Base-by-base conservation (phyloP, 352 stramenopile species). In the Lagenidium sp. region DNA sequence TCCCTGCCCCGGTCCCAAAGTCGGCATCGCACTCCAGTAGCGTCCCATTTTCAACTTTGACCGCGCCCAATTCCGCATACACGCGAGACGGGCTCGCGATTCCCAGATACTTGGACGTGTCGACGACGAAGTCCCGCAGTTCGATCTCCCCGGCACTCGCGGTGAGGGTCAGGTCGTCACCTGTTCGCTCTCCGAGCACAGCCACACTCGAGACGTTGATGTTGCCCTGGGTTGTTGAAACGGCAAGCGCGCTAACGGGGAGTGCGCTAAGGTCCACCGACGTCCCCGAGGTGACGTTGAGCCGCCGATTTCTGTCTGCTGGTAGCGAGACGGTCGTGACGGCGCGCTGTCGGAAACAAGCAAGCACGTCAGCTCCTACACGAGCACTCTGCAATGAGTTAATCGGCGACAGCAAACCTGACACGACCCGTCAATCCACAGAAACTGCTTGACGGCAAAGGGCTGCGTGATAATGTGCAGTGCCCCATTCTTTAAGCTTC, bases 381-480 rank as follows among this genome's bases (percentile, higher is more conserved):
- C 6, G 10, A n/a, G n/a, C n/a, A n/a, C n/a, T n/a, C n/a, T n/a
- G n/a, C n/a, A n/a, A n/a, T n/a, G n/a, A n/a, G n/a, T n/a, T n/a
- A n/a, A n/a, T n/a, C n/a, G n/a, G n/a, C n/a, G n/a, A n/a, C n/a
- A n/a, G n/a, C n/a, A n/a, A n/a, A 84, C 75, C 62, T 88, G 77
- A 18, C 73, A 89, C 2, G 73, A 85, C 1, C 57, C 66, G 16
- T 85, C 77, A 3, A 89, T 40, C 71, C 77, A 84, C 20, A 86
- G 36, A 28, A 89, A 83, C 5, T 47, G 66, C 19, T 60, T 74
- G 29, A 55, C 47, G 31, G 59, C 54, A 15, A 68, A 44, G 3
- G 76, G 61, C n/a, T 49, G 36, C 3, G 59, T 30, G 11, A 46
- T 41, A 35, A 79, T 41, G 10, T 22, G 53, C 13, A 81, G 16